Evolutionary conservation across 2,329 filamentous ascomycete genomes (phyloP), one percentile per base, ranked within the genome.

Genomic region (Pseudonectria buxi): DNA sequence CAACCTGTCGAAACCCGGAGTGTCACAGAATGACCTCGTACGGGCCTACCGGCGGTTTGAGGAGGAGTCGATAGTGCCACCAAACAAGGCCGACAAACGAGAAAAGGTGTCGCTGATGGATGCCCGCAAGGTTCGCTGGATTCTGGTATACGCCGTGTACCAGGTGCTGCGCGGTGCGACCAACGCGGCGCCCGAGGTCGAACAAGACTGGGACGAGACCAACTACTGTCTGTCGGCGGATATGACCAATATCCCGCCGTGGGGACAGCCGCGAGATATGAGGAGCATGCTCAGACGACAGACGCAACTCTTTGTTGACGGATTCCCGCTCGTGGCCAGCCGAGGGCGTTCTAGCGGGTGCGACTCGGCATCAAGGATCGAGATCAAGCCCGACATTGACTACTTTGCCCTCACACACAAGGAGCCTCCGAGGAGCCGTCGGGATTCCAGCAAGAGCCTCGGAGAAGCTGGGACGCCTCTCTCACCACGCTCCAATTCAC

Each of bases 111-210:
- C 59, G 0, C 61, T 77, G 10, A 65, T 71, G 7, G 85, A 90
- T 44, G 83, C 77, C 2, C 76, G 86, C 27, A 89, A 87, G 57
- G 74, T 88, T 12, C 72, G 85, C 26, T 92, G 85, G 85, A 74
- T 89, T 22, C 55, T 89, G 25, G 71, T 90, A 6, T 90, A 90
- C 50, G 72, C 78, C 13, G 71, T 78, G 4, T 72, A 86, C 37
- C 86, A 92, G 54, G 80, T 78, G n/a, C 68, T 92, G 2, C 70
- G 74, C 9, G 76, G 75, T 35, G 78, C 78, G 26, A 81, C 76
- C 1, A 64, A 72, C 24, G 65, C 74, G 1, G 80, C 85, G 0
- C 54, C 64, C 5, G 76, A 84, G 47, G 77, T 86, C 3, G 37
- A 46, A 18, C 66, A 67, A 12, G 74, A 82, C 36, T 63, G 67